Evolutionary conservation across 176 grass and related monocot genomes (phyloP).

Genomic region (Hsuehochloa calcarea): DNA sequence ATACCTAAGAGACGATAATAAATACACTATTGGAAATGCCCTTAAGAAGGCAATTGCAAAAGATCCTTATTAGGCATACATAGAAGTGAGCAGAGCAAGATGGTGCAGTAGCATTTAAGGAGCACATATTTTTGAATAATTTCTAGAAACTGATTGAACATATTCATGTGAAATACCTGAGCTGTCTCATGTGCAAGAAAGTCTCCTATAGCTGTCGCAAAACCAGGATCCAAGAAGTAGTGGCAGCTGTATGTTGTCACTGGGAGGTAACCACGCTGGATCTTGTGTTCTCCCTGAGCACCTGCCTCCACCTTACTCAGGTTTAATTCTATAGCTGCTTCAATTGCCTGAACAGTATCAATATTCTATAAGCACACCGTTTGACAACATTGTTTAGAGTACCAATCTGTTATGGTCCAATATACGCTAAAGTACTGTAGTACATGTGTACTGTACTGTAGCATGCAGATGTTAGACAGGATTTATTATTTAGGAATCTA

Average conservation of each 20-base stretch:
- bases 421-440: no score
- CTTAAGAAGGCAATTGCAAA: background rate
- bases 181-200: slow-evolving; percentile 65
- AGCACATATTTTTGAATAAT: slow-evolving; percentile 21
- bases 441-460: no score
- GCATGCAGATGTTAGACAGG: no score
- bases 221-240: slow-evolving; percentile 80
- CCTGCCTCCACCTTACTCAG: slow-evolving; percentile 90
- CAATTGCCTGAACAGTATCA: slow-evolving; percentile 70
- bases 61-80: slow-evolving; percentile 27
- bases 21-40: no score
- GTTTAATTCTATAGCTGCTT: slow-evolving; percentile 90
- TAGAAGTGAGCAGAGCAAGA: slow-evolving; percentile 12
- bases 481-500: no score
- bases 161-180: slow-evolving; percentile 58
- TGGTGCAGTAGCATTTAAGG: background rate
- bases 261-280: slow-evolving; percentile 96
- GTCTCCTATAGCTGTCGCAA: slow-evolving; percentile 63
- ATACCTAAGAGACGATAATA: no score
- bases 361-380: background rate
- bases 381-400: slow-evolving; percentile 12
- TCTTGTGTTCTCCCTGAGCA: slow-evolving; percentile 97
- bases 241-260: slow-evolving; percentile 88
- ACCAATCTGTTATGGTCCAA: no score
- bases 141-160: background rate